Base-by-base conservation (phyloP, 371 early-diverging fungal species). In the Gilbertella persicaria region DNA sequence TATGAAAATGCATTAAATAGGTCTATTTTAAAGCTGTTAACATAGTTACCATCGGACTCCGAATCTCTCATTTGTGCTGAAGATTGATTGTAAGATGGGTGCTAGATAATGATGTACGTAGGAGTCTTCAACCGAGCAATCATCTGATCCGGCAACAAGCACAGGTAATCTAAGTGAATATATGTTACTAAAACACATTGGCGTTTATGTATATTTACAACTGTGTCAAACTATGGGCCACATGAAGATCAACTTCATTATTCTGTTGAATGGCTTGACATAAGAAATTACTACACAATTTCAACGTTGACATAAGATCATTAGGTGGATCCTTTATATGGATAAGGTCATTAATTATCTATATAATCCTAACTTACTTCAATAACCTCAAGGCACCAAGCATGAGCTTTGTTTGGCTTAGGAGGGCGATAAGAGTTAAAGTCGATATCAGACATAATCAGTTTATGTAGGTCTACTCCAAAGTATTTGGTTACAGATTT, bases 301-400 rank as follows among this genome's bases (percentile, higher is more conserved):
- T 56, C 44, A 56, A 38, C 45, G 57, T 29, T 50, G 56, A 47
- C 33, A n/a, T 46, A 24, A 55, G 30, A 53, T 53, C 54, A 43
- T 35, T 29, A 44, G 56, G 56, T 43, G 56, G 56, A 53, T 45
- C 16, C 53, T 53, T 53, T 50, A 56, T 42, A 56, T 23, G 50
- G 50, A 49, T 16, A 37, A 56, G 49, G n/a, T 56, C 37, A 56
- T 43, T 43, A 56, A 26, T 39, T 56, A 56, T 44, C 50, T 45
- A 43, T 56, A 49, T 49, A 56, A 28, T 43, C 41, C 42, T 44
- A 49, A 55, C 55, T 55, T 48, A 50, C 49, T 56, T 56, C 50
- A 49, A 45, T 44, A 48, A 56, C 38, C 50, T 56, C 44, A 5
- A 56, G 36, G 44, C 49, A 56, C 43, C 44, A 56, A 56, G 14